Percentiles rank a stretch among this genome's conserved stretches.
These are phyloP conservation scores for Globisporangium heterothallicum DNA, from an alignment of 352 stramenopile genomes.

Conservation along the genomic window DNA sequence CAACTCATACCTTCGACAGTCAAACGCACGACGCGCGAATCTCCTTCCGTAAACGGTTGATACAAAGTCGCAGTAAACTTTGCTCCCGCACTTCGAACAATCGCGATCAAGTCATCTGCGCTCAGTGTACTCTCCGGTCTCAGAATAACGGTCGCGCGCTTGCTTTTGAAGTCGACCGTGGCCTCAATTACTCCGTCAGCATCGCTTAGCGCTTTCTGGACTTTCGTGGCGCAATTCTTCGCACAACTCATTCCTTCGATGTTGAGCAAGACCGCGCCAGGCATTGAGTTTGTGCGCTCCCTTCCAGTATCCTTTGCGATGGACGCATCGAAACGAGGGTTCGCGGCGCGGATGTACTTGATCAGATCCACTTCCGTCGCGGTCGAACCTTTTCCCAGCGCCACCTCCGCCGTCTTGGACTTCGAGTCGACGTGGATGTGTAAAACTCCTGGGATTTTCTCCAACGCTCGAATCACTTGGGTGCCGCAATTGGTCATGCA, in stretches of 20 bases:
- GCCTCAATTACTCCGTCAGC: slow-evolving; percentile 56
- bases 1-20: slow-evolving; percentile 78
- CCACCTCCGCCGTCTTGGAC: slow-evolving; percentile 71
- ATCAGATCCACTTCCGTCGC: slow-evolving; percentile 85
- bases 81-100: slow-evolving; percentile 38
- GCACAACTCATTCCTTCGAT: slow-evolving; percentile 77
- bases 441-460: slow-evolving; percentile 76
- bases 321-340: slow-evolving; percentile 67
- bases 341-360: slow-evolving; percentile 68
- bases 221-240: slow-evolving; percentile 52
- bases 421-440: slow-evolving; percentile 83
- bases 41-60: slow-evolving; percentile 54
- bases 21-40: slow-evolving; percentile 71
- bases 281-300: slow-evolving; percentile 38
- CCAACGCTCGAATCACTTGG: slow-evolving; percentile 74
- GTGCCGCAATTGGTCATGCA: slow-evolving; percentile 85
- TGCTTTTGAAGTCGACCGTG: slow-evolving; percentile 62
- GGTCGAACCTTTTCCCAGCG: slow-evolving; percentile 70
- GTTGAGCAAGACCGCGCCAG: slow-evolving; percentile 62
- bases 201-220: slow-evolving; percentile 47
- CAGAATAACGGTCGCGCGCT: slow-evolving; percentile 68
- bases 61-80: slow-evolving; percentile 60
- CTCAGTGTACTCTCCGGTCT: slow-evolving; percentile 51
- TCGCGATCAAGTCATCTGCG: slow-evolving; percentile 60
- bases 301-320: slow-evolving; percentile 51